These are phyloP conservation scores for Aspergillus campestris DNA, from an alignment of 495 filamentous ascomycete genomes.

Conservation along the genomic window DNA sequence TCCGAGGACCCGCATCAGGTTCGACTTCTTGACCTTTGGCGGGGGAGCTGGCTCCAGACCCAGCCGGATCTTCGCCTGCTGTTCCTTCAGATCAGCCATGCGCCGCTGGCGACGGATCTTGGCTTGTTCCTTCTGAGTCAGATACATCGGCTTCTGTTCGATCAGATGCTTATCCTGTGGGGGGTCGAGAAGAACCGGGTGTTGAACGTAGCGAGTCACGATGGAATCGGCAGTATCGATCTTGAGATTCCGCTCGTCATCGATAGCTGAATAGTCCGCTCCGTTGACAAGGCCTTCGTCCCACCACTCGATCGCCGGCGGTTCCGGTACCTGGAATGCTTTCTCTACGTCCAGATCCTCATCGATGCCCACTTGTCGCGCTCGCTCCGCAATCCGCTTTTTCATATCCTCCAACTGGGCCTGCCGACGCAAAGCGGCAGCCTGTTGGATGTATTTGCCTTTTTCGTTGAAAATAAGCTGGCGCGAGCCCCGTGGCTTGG, in stretches of 20 bases:
- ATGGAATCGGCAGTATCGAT: slow-evolving; percentile 73
- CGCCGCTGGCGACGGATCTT: slow-evolving; percentile 87
- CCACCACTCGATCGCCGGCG: slow-evolving; percentile 96
- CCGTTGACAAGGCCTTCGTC: slow-evolving; percentile 78
- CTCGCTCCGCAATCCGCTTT: slow-evolving; percentile 75
- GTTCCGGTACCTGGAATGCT: slow-evolving; percentile 70
- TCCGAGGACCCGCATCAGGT: slow-evolving; percentile 95
- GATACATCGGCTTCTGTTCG: slow-evolving; percentile 79
- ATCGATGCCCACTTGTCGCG: slow-evolving; percentile 79
- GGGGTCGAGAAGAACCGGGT: slow-evolving; percentile 85
- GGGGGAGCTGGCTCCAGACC: slow-evolving; percentile 83
- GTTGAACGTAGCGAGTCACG: slow-evolving; percentile 82
- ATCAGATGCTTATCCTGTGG: slow-evolving; percentile 79
- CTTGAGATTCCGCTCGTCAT: slow-evolving; percentile 56
- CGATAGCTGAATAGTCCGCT: slow-evolving; percentile 61
- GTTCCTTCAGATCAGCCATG: slow-evolving; percentile 87
- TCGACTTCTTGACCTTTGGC: slow-evolving; percentile 90
- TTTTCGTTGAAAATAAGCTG: slow-evolving; percentile 89
- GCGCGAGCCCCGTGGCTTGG: slow-evolving; percentile 56
- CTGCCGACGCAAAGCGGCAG: slow-evolving; percentile 75
- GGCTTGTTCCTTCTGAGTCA: slow-evolving; percentile 82
- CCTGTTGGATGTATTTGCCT: slow-evolving; percentile 94
- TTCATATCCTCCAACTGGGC: slow-evolving; percentile 90
- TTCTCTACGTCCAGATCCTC: slow-evolving; percentile 88
- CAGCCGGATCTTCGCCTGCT: slow-evolving; percentile 89